Evolutionary conservation across 2,329 filamentous ascomycete species (phyloP).

Genomic region (Trichoderma simmonsii): DNA sequence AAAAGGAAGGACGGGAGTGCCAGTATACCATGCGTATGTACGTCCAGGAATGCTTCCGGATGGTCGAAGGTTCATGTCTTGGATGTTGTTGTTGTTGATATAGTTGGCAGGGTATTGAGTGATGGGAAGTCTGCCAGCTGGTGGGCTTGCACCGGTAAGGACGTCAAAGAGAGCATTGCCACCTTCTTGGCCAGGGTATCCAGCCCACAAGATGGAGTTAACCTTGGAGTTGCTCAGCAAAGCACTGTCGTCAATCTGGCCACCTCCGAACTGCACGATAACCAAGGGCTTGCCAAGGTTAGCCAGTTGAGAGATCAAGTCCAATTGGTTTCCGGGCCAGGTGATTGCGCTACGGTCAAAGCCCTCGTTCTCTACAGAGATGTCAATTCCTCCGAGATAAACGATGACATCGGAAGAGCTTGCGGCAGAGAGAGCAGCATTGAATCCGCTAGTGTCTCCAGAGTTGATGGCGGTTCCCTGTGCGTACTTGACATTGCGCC

Average conservation of each 20-base stretch:
- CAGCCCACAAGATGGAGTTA: slow-evolving; percentile 53
- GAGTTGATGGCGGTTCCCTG: slow-evolving; percentile 30
- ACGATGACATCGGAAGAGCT: slow-evolving; percentile 49
- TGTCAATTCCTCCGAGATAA: slow-evolving; percentile 55
- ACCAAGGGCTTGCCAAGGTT: slow-evolving; percentile 46
- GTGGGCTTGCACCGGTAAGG: slow-evolving; percentile 47
- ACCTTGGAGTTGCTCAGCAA: slow-evolving; percentile 47
- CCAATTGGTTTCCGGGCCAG: slow-evolving; percentile 52
- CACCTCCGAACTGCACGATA: slow-evolving; percentile 53
- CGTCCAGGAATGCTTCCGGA: slow-evolving; percentile 46
- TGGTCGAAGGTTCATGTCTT: slow-evolving; percentile 54
- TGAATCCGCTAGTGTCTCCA: slow-evolving; percentile 31
- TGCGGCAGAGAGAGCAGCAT: slow-evolving; percentile 37
- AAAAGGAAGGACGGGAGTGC: slow-evolving; percentile 49
- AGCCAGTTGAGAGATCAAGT: slow-evolving; percentile 42
- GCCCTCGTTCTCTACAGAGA: slow-evolving; percentile 48
- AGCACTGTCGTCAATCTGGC: slow-evolving; percentile 50
- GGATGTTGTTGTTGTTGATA: slow-evolving; percentile 48
- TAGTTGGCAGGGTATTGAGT: slow-evolving; percentile 56
- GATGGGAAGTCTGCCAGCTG: slow-evolving; percentile 52
- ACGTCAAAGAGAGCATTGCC: slow-evolving; percentile 54
- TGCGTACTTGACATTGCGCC: slow-evolving; percentile 36
- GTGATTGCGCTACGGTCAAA: slow-evolving; percentile 48
- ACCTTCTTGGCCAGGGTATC: slow-evolving; percentile 59
- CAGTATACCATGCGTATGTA: slow-evolving; percentile 58